phyloP scores from a whole-genome alignment of 2,329 filamentous ascomycete species.

The Penicillium sp. region DNA sequence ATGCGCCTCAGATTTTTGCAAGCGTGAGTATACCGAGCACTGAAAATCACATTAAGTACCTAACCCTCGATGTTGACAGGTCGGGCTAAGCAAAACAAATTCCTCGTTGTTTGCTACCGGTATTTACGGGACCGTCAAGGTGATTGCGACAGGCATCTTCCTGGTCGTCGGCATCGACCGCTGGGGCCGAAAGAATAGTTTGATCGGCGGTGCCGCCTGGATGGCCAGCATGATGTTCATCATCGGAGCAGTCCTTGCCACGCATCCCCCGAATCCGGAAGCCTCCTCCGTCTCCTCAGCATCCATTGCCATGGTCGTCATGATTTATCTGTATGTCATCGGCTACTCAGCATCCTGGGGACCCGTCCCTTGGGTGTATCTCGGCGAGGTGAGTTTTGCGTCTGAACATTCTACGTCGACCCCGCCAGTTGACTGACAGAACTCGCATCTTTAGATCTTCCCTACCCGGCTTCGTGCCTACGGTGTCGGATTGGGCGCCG shows the following conservation, averaged over 20 bases:
- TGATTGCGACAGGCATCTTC: slow-evolving; percentile 38
- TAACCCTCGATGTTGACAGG: not conserved
- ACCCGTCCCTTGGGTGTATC: slow-evolving; percentile 34
- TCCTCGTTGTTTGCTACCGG: slow-evolving; percentile 39
- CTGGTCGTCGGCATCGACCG: slow-evolving; percentile 38
- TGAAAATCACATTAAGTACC: too few relatives aligned
- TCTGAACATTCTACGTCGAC: not conserved
- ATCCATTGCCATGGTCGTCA: slow-evolving; percentile 42
- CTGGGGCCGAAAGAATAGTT: slow-evolving; percentile 35
- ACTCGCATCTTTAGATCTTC: slow-evolving; percentile 30
- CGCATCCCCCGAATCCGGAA: slow-evolving; percentile 31
- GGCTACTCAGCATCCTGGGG: slow-evolving; percentile 30
- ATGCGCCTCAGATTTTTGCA: slow-evolving; percentile 38
- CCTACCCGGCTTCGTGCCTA: slow-evolving; percentile 41
- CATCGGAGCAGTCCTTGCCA: slow-evolving; percentile 35
- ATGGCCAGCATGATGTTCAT: slow-evolving; percentile 41
- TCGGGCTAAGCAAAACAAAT: slow-evolving; percentile 34
- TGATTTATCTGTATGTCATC: slow-evolving; percentile 50
- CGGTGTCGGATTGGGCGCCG: slow-evolving; percentile 40
- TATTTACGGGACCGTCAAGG: slow-evolving; percentile 40
- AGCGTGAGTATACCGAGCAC: slow-evolving; percentile 18
- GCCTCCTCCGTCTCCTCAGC: slow-evolving; percentile 29
- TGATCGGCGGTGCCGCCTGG: slow-evolving; percentile 36
- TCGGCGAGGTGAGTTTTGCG: slow-evolving; percentile 28
- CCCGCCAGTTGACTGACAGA: not conserved